Conservation (phyloP, 140 eudicot species). For the Ambrosia hybrid region DNA sequence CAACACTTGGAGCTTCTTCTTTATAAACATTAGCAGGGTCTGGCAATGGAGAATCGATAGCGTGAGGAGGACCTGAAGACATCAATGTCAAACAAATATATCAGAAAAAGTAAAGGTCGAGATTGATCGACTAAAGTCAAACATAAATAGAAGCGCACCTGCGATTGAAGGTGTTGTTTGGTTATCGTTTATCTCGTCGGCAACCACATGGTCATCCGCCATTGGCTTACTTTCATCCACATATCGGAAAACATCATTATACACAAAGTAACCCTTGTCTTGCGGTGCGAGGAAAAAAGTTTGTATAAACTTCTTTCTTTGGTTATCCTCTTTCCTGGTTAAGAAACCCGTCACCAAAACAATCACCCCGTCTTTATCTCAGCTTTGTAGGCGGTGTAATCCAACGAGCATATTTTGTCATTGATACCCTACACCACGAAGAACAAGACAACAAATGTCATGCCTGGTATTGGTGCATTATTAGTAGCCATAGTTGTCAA, state of each 20-base stretch:
- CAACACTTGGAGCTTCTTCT: conserved; percentile 37
- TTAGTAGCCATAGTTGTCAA: too few relatives aligned
- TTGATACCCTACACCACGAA: conserved; percentile 61
- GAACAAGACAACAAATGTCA: too few relatives aligned
- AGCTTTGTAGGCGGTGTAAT: conserved; percentile 65
- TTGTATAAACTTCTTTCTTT: conserved; percentile 64
- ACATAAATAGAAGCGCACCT: conserved; percentile 41
- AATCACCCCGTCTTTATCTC: conserved; percentile 77
- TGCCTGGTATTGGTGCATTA: too few relatives aligned
- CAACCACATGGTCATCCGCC: conserved; percentile 30
- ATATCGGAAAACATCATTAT: conserved; percentile 76
- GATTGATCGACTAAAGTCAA: not conserved
- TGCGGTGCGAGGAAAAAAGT: conserved; percentile 88
- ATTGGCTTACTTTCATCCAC: conserved; percentile 49
- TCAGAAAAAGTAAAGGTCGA: not conserved
- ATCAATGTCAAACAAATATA: conserved; percentile 11
- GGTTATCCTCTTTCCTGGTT: conserved; percentile 67
- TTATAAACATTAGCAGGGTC: conserved; percentile 34
- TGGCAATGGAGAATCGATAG: conserved; percentile 34
- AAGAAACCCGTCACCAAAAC: conserved; percentile 82
- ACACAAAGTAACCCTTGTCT: conserved; percentile 74
- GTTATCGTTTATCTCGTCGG: conserved; percentile 34
- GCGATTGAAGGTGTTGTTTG: conserved; percentile 32
- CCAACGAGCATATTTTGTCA: conserved; percentile 64
- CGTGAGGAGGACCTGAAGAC: too few relatives aligned